Base-by-base conservation (phyloP, 495 filamentous ascomycete genomes). In the Podospora sp. region DNA sequence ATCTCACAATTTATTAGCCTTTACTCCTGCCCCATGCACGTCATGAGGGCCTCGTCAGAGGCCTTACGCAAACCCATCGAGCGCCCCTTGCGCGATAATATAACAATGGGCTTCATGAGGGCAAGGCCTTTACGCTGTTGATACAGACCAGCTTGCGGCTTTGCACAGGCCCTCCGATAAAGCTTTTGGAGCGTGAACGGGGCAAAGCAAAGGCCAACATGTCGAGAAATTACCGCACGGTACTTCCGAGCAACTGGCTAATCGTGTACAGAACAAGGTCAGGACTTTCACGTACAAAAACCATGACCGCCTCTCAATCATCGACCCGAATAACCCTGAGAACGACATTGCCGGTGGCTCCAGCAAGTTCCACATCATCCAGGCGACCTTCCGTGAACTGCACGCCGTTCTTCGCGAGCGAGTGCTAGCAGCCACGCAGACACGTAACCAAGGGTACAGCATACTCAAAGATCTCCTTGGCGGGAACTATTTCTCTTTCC, bases 331-430 rank as follows among this genome's bases (percentile, higher is more conserved):
- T 73, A 89, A 90, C 61, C 77, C 84, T 0, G 78, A 80, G 18
- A 97, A 97, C 72, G 93, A 98, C 69, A 93, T 99, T 16, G 86
- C 94, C 1, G 91, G 92, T 14, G 92, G 92, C 1, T 92, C 92
- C 2, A 83, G 76, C 40, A 88, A 90, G 56, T 89, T 89, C 21
- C 33, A 70, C 0, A 72, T 81, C 18, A 90, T 99, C 40, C 78
- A 91, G 52, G 65, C 78, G 6, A 73, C 79, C 9, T 98, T 98
- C 76, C 73, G 82, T 0, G 67, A 87, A 0, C 91, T 93, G 0
- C 85, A 88, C 68, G 60, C 77, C 1, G 73, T 68, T 1, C 81
- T 97, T 16, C 76, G 83, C 33, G 61, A 77, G 2, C 86, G 85
- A 2, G 89, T 97, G 87, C 6, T 68, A 66, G 11, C 46, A 64